Percentiles rank a stretch among this genome's conserved stretches.
These are phyloP conservation scores for Arthrobotrys sinensis DNA, from an alignment of 2,329 filamentous ascomycete species.

Conservation along the genomic window DNA sequence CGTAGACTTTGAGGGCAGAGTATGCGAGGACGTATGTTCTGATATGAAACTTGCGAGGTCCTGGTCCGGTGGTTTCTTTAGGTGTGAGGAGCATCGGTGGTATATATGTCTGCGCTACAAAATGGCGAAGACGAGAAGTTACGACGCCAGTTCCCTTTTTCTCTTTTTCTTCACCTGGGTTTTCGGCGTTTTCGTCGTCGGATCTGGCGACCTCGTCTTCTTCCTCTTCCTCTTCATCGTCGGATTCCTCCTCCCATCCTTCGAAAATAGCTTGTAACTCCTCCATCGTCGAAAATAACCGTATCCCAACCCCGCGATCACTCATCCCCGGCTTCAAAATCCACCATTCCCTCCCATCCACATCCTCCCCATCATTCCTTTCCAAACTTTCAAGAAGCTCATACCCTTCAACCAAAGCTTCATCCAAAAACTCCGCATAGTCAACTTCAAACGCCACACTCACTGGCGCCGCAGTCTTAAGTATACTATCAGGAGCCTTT, in stretches of 20 bases:
- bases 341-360: slow-evolving; percentile 84
- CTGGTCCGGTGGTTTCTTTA: slow-evolving; percentile 68
- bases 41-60: slow-evolving; percentile 91
- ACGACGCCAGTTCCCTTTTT: slow-evolving; percentile 74
- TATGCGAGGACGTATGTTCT: slow-evolving; percentile 88
- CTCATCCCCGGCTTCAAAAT: slow-evolving; percentile 98
- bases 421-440: slow-evolving; percentile 96
- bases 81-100: slow-evolving; percentile 81
- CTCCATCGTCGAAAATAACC: slow-evolving; percentile 86
- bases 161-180: slow-evolving; percentile 53
- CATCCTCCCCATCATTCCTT: slow-evolving; percentile 73
- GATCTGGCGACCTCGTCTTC: slow-evolving; percentile 15
- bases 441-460: slow-evolving; percentile 93
- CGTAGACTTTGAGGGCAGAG: slow-evolving; percentile 83
- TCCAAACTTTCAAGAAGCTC: slow-evolving; percentile 85
- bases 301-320: slow-evolving; percentile 92
- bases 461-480: slow-evolving; percentile 80
- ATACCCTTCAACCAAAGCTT: slow-evolving; percentile 89
- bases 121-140: slow-evolving; percentile 93
- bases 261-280: slow-evolving; percentile 91
- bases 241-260: slow-evolving; percentile 83
- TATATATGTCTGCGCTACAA: slow-evolving; percentile 95
- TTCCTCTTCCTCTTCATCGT: slow-evolving; percentile 77
- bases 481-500: slow-evolving; percentile 81
- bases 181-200: slow-evolving; percentile 49